phyloP scores from a whole-genome alignment of 2,329 filamentous ascomycete species.

The Lizonia empirigonia region DNA sequence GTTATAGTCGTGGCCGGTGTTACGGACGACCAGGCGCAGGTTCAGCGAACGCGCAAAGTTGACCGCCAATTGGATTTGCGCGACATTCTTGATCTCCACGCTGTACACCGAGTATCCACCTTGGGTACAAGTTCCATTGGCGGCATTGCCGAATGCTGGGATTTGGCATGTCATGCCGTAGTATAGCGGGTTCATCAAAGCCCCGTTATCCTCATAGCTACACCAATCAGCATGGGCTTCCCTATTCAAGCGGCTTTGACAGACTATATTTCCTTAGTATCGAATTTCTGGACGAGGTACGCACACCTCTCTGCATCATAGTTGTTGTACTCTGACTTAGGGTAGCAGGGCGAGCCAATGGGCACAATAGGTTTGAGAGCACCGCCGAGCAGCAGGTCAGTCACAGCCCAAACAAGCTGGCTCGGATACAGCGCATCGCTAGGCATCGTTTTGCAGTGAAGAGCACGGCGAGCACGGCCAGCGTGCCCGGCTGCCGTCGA shows the following conservation, averaged over 20 bases:
- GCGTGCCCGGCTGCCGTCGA: slow-evolving; percentile 5
- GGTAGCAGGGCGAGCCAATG: slow-evolving; percentile 38
- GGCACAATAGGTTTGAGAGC: slow-evolving; percentile 36
- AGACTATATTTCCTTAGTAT: slow-evolving; percentile 30
- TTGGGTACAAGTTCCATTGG: slow-evolving; percentile 35
- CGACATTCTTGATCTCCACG: slow-evolving; percentile 36
- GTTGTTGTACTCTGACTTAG: slow-evolving; percentile 34
- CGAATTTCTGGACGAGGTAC: slow-evolving; percentile 23
- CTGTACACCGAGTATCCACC: slow-evolving; percentile 38
- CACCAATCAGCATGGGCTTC: not conserved
- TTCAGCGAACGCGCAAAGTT: slow-evolving; percentile 41
- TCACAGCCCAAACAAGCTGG: slow-evolving; percentile 27
- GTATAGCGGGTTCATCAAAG: slow-evolving; percentile 38
- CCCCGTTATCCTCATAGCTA: slow-evolving; percentile 32
- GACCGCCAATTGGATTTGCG: slow-evolving; percentile 41
- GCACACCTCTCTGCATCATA: slow-evolving; percentile 35
- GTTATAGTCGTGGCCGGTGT: slow-evolving; percentile 43
- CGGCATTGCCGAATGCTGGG: slow-evolving; percentile 22
- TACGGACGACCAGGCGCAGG: slow-evolving; percentile 41
- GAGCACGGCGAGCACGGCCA: slow-evolving; percentile 17
- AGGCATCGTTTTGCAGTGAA: slow-evolving; percentile 38
- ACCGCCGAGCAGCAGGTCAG: slow-evolving; percentile 31
- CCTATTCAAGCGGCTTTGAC: not conserved
- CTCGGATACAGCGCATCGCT: slow-evolving; percentile 34
- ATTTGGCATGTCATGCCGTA: slow-evolving; percentile 38